These are phyloP conservation scores for Calocybe cyanea DNA, from an alignment of 768 basidiomycete genomes.

Conservation along the genomic window DNA sequence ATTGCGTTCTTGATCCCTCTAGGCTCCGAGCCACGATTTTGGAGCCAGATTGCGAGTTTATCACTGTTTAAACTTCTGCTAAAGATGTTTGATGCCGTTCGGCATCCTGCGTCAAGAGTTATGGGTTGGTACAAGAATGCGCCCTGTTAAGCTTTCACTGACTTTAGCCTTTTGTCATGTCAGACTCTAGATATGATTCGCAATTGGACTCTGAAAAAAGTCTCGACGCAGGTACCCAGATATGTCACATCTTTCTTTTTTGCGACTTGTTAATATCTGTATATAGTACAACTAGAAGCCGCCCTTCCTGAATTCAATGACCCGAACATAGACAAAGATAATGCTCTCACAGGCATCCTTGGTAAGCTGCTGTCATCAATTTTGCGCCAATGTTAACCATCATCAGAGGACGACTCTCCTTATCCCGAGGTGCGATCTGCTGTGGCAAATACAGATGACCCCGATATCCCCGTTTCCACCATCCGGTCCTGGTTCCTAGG, in stretches of 20 bases:
- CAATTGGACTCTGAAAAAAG: conserved; percentile 29
- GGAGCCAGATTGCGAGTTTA: too few relatives aligned
- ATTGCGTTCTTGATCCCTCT: too few relatives aligned
- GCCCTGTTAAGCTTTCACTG: conserved; percentile 17
- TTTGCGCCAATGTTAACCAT: background rate
- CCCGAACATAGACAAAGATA: conserved; percentile 50
- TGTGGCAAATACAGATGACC: conserved; percentile 70
- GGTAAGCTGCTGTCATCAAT: conserved; percentile 24
- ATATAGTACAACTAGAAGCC: conserved; percentile 23
- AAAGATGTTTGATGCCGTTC: too few relatives aligned
- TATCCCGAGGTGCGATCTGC: conserved; percentile 72
- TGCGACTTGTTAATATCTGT: background rate
- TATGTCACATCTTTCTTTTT: background rate
- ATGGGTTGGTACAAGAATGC: conserved; percentile 1
- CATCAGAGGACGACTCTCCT: conserved; percentile 59
- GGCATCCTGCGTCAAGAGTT: too few relatives aligned
- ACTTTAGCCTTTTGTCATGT: conserved; percentile 28
- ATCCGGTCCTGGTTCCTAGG: conserved; percentile 74
- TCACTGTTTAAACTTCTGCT: too few relatives aligned
- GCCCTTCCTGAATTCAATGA: conserved; percentile 45
- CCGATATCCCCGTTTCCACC: conserved; percentile 55
- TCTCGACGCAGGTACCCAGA: conserved; percentile 19
- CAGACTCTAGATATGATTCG: conserved; percentile 26
- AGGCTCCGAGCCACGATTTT: too few relatives aligned
- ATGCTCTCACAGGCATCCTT: conserved; percentile 36